These are phyloP conservation scores for Citrus cavaleriei DNA, from an alignment of 345 rosid genomes.

Conservation along the genomic window DNA sequence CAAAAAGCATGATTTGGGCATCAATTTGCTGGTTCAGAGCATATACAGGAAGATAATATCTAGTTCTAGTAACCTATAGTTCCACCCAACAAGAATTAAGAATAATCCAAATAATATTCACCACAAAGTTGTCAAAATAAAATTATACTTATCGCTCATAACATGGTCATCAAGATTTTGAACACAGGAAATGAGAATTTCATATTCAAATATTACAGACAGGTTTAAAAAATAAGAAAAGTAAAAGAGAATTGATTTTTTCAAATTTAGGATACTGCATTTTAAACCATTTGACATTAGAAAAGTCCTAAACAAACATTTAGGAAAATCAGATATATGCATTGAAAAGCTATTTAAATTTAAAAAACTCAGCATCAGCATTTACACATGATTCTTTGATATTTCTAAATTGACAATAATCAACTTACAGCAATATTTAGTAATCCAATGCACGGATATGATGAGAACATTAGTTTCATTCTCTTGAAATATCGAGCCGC, in stretches of 20 bases:
- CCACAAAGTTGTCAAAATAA: neutral
- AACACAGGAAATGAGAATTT: neutral
- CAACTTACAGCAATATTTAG: constrained; percentile 84
- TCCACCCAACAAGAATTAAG: neutral
- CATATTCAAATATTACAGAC: neutral
- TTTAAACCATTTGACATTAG: neutral
- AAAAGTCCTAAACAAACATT: neutral
- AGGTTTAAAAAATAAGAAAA: neutral
- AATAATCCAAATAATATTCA: neutral
- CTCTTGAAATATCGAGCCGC: constrained; percentile 19
- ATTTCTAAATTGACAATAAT: constrained; percentile 10
- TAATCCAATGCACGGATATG: constrained; percentile 60
- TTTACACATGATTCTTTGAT: neutral
- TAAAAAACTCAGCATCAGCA: neutral
- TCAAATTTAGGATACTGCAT: neutral
- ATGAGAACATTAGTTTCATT: constrained; percentile 30
- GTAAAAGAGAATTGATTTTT: neutral
- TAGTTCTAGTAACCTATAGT: neutral
- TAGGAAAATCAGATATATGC: neutral
- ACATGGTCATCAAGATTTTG: neutral
- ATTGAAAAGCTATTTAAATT: neutral
- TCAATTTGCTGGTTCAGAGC: neutral
- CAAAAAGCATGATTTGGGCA: neutral
- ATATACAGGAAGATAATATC: neutral
- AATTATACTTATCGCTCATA: neutral